Percentiles rank a stretch among this genome's conserved stretches.
Evolutionary conservation across 257 asterid genomes (phyloP).

Genomic region (Pogostemon cablin): DNA sequence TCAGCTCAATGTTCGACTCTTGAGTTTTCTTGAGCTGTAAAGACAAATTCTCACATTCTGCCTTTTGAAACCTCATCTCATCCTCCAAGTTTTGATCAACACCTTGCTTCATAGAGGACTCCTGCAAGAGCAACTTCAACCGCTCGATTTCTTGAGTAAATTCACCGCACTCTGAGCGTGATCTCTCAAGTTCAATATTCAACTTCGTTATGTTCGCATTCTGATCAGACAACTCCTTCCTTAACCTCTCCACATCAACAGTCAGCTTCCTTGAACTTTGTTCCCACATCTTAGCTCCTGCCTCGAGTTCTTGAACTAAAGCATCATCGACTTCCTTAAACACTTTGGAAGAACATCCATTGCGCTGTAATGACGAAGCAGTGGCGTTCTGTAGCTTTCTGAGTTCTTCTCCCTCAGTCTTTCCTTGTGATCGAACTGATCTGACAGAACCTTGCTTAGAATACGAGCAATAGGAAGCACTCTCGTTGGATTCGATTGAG

Average conservation of each 20-base stretch:
- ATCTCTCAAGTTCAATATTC: conserved; percentile 36
- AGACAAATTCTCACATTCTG: conserved; percentile 33
- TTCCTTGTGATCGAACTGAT: conserved; percentile 35
- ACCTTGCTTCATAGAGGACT: conserved; percentile 29
- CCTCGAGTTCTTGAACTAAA: conserved; percentile 42
- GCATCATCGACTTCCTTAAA: conserved; percentile 38
- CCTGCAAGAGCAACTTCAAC: conserved; percentile 40
- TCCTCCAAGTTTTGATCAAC: conserved; percentile 31
- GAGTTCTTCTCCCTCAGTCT: conserved; percentile 36
- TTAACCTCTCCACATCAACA: conserved; percentile 40
- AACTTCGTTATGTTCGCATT: conserved; percentile 24
- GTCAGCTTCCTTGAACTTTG: conserved; percentile 44
- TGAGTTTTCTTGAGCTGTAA: conserved; percentile 48
- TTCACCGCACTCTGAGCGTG: conserved; percentile 37
- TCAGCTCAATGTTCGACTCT: conserved; percentile 51
- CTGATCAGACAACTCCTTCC: conserved; percentile 45
- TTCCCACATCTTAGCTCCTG: conserved; percentile 56
- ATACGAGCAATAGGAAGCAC: conserved; percentile 33
- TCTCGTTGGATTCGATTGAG: conserved; percentile 44
- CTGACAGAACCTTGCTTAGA: conserved; percentile 38
- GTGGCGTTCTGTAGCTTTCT: conserved; percentile 37
- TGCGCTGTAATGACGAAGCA: conserved; percentile 29
- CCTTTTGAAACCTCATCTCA: conserved; percentile 47
- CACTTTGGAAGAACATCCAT: conserved; percentile 29
- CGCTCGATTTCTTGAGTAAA: conserved; percentile 40